Evolutionary conservation across 345 rosid genomes (phyloP).

Genomic region (Chamaenerion angustifolium): DNA sequence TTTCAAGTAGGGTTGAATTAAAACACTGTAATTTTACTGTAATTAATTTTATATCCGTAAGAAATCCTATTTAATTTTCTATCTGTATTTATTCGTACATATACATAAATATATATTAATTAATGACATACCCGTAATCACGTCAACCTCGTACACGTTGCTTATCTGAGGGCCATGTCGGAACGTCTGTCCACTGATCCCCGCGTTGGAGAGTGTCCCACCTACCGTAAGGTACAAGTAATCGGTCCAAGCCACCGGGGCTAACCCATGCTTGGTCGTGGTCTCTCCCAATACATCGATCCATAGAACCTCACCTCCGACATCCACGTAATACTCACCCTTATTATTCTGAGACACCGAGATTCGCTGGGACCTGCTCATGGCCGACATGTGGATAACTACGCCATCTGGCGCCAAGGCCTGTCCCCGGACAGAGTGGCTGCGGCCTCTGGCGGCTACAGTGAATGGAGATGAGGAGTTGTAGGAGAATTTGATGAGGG

Average conservation of each 20-base stretch:
- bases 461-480: slow-evolving; percentile 7
- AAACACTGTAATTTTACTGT: too few species aligned
- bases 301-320: slow-evolving; percentile 36
- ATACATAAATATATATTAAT: too few species aligned
- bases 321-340: slow-evolving; percentile 18
- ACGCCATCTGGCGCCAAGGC: slow-evolving; percentile 30
- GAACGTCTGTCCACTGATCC: slow-evolving; percentile 37
- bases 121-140: slow-evolving; percentile 26
- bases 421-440: slow-evolving; percentile 34
- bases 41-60: too few species aligned
- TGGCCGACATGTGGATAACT: slow-evolving; percentile 15
- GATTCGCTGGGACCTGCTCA: slow-evolving; percentile 14
- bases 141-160: slow-evolving; percentile 42
- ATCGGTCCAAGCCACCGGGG: slow-evolving; percentile 44
- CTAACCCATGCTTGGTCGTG: slow-evolving; percentile 19
- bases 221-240: slow-evolving; percentile 35
- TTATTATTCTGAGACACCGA: neutral
- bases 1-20: too few species aligned
- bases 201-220: slow-evolving; percentile 45
- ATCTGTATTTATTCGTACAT: too few species aligned
- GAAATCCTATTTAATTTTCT: neutral
- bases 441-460: slow-evolving; percentile 29
- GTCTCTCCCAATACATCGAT: slow-evolving; percentile 24
- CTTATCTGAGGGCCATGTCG: slow-evolving; percentile 39
- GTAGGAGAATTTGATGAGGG: slow-evolving; percentile 18